Evolutionary conservation across 1,139 yeast genomes (phyloP).

Genomic region (Debaryomyces sp.): DNA sequence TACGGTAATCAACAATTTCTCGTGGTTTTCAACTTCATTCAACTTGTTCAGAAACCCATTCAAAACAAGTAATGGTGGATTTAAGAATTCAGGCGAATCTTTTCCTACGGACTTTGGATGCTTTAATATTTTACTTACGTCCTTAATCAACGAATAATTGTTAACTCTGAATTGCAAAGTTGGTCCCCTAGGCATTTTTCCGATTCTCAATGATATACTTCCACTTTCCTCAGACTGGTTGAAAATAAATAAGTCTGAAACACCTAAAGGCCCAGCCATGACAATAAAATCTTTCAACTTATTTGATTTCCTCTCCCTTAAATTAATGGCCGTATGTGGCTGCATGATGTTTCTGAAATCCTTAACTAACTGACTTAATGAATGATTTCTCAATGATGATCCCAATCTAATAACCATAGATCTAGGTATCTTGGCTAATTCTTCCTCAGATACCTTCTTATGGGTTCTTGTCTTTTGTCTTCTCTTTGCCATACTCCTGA

Average conservation of each 20-base stretch:
- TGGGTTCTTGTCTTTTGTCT: constrained; percentile 84
- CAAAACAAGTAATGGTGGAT: constrained; percentile 89
- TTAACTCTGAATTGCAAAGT: constrained; percentile 80
- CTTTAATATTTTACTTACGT: constrained; percentile 67
- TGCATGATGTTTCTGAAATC: constrained; percentile 93
- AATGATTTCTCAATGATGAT: constrained; percentile 73
- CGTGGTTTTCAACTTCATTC: constrained; percentile 61
- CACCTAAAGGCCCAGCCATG: constrained; percentile 97
- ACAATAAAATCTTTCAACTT: constrained; percentile 87
- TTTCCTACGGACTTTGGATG: constrained; percentile 71
- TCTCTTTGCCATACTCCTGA: constrained; percentile 42
- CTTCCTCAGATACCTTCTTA: constrained; percentile 65
- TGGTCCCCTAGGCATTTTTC: constrained; percentile 93
- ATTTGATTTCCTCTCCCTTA: constrained; percentile 85
- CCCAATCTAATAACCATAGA: constrained; percentile 95
- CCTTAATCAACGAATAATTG: constrained; percentile 80
- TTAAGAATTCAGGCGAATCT: constrained; percentile 62
- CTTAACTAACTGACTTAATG: constrained; percentile 78
- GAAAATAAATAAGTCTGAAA: constrained; percentile 83
- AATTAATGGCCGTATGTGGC: constrained; percentile 92
- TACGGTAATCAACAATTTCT: constrained; percentile 82
- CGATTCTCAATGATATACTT: constrained; percentile 77
- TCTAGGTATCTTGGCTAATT: constrained; percentile 73
- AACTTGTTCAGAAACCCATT: constrained; percentile 74
- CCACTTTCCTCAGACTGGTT: constrained; percentile 81